Conservation (phyloP, 306 rosid genomes). For the Purshia tridentata region DNA sequence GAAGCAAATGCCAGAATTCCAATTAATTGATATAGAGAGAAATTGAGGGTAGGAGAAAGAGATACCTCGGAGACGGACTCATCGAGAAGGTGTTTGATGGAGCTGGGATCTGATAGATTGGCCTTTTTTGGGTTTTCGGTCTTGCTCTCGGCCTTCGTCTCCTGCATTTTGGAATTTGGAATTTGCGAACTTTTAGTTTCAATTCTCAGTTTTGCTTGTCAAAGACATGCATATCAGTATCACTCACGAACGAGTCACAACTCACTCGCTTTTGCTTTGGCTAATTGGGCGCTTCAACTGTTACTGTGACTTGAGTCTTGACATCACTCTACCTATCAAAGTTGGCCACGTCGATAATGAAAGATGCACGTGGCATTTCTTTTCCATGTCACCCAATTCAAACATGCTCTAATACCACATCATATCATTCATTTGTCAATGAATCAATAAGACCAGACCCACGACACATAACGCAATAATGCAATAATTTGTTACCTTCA, state of each 20-base stretch:
- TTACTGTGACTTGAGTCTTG: neutral
- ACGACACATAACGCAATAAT: too few relatives aligned
- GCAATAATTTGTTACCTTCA: too few relatives aligned
- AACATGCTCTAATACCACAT: too few relatives aligned
- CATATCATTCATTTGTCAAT: too few relatives aligned
- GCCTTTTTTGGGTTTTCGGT: conserved; percentile 8
- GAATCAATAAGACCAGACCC: too few relatives aligned
- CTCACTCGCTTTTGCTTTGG: neutral
- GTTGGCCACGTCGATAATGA: neutral
- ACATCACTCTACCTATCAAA: conserved; percentile 7
- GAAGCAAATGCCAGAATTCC: neutral
- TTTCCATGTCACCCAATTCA: too few relatives aligned
- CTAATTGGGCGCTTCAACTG: neutral
- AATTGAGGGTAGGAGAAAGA: neutral
- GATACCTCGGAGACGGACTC: conserved; percentile 22
- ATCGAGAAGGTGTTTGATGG: conserved; percentile 24
- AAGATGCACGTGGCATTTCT: neutral
- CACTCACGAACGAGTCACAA: too few relatives aligned
- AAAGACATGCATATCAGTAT: neutral
- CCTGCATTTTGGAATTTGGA: conserved; percentile 10
- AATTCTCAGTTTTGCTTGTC: neutral
- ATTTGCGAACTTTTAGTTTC: neutral
- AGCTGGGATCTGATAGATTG: conserved; percentile 18
- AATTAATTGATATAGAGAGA: neutral
- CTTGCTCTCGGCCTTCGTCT: conserved; percentile 4